phyloP scores from a whole-genome alignment of 176 grass and related monocot species.

The Zoysia pacifica region DNA sequence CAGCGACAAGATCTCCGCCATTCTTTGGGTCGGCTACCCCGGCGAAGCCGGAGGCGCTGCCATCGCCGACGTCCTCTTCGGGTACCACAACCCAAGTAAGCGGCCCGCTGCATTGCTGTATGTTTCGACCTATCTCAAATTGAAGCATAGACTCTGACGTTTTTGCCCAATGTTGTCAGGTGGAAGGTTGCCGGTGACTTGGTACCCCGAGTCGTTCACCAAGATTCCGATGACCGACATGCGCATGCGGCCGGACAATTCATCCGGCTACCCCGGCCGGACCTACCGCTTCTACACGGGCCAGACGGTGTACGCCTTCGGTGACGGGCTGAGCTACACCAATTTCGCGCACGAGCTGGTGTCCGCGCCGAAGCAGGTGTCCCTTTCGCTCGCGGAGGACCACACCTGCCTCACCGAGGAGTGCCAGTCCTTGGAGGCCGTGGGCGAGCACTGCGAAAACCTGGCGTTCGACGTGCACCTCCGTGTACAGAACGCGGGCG shows the following conservation, averaged over 20 bases:
- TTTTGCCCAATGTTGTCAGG: slow-evolving; percentile 30
- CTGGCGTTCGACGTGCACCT: slow-evolving; percentile 61
- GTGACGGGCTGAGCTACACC: slow-evolving; percentile 92
- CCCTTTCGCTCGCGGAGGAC: slow-evolving; percentile 60
- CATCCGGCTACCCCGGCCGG: slow-evolving; percentile 70
- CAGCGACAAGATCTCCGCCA: slow-evolving; percentile 60
- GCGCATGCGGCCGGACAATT: slow-evolving; percentile 76
- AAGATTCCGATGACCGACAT: slow-evolving; percentile 78
- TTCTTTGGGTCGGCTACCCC: slow-evolving; percentile 91
- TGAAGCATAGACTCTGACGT: not conserved
- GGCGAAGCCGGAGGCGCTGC: slow-evolving; percentile 86
- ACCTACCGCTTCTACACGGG: slow-evolving; percentile 97
- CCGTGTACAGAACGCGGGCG: slow-evolving; percentile 54
- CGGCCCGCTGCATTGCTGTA: not conserved
- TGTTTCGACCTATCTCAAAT: not conserved
- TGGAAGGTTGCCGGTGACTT: slow-evolving; percentile 90
- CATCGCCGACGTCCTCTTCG: slow-evolving; percentile 82
- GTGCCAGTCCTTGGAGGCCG: slow-evolving; percentile 65
- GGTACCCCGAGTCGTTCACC: slow-evolving; percentile 73
- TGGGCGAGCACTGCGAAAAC: slow-evolving; percentile 55
- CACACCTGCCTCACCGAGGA: slow-evolving; percentile 56
- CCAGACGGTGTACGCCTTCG: slow-evolving; percentile 72
- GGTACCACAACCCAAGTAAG: slow-evolving; percentile 78
- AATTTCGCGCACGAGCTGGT: slow-evolving; percentile 54
- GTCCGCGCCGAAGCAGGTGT: slow-evolving; percentile 57